These are phyloP conservation scores for Penicillium herquei DNA, from an alignment of 495 filamentous ascomycete genomes.

Conservation along the genomic window DNA sequence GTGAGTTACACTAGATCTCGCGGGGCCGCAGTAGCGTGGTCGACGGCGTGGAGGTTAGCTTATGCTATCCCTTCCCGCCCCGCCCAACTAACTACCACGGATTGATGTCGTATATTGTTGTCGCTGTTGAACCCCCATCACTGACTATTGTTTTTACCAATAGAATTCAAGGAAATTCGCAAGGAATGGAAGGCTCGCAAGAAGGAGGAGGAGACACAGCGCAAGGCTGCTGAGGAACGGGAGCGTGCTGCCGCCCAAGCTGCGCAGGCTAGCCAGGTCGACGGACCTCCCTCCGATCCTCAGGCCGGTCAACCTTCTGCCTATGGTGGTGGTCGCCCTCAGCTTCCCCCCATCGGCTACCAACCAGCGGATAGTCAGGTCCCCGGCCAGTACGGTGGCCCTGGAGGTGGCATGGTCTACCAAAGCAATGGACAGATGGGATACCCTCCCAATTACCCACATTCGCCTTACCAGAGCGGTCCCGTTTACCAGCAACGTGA, in stretches of 20 bases:
- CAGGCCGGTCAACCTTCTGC: constrained; percentile 55
- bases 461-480: constrained; percentile 71
- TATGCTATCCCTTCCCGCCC: constrained; percentile 19
- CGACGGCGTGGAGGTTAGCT: constrained; percentile 38
- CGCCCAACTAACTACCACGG: not conserved
- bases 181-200: constrained; percentile 99
- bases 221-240: constrained; percentile 90
- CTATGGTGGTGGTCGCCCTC: constrained; percentile 61
- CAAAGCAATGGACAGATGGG: constrained; percentile 71
- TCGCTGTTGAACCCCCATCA: not conserved
- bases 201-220: constrained; percentile 92
- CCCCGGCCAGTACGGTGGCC: constrained; percentile 64
- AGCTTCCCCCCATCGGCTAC: constrained; percentile 87
- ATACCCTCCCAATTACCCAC: constrained; percentile 63
- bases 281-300: constrained; percentile 56
- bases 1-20: constrained; percentile 51
- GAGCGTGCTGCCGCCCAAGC: constrained; percentile 63
- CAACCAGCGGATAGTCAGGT: constrained; percentile 62
- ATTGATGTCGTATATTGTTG: not conserved
- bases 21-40: constrained; percentile 49
- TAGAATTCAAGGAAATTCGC: constrained; percentile 98
- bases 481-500: constrained; percentile 80
- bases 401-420: constrained; percentile 53
- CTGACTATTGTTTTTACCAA: constrained; percentile 13
- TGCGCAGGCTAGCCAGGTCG: constrained; percentile 52